Base-by-base conservation (phyloP, 805 yeast genomes). In the Candida morakotiae region DNA sequence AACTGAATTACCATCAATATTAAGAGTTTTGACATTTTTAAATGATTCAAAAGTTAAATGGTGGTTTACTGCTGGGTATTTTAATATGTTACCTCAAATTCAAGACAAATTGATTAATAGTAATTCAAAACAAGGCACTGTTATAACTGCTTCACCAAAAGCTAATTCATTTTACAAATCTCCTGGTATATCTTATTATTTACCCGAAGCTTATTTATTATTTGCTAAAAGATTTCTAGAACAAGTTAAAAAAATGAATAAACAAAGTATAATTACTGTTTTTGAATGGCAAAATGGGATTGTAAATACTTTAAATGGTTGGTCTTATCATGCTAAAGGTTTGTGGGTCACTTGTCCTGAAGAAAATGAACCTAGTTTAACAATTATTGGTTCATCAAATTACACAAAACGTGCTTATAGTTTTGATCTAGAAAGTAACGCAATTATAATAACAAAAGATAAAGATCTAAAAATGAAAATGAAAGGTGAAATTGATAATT, bases 241-340 rank as follows among this genome's bases (percentile, higher is more conserved):
- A 46, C 73, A 70, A 16, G 77, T 82, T 7, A 55, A 59, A 16
- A 41, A 47, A 9, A 49, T 60, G 21, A 67, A 71, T 2, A 73
- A 69, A 48, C 62, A 67, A 13, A 40, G 63, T 2, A 47, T 64
- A 24, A 79, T 91, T 21, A 58, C 63, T 14, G 63, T 93, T 25
- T 70, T 69, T 39, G 98, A 91, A 58, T 93, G 98, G 98, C 73
- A 76, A 51, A 78, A 75, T 34, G 98, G 98, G 1, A 66, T 79
- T 2, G 95, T 87, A 3, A 87, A 87, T 53, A 75, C 83, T 6
- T 74, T 80, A 0, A 73, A 69, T 20, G 98, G 98, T 1, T 91
- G 98, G 98, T 86, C 97, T 0, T 93, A 93, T 58, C 98, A 93
- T 55, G 98, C 98, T 10, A 93, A 93, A 55, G 98, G 98, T 1